Evolutionary conservation across 495 filamentous ascomycete species (phyloP).

Genomic region (Talaromyces thailandensis): DNA sequence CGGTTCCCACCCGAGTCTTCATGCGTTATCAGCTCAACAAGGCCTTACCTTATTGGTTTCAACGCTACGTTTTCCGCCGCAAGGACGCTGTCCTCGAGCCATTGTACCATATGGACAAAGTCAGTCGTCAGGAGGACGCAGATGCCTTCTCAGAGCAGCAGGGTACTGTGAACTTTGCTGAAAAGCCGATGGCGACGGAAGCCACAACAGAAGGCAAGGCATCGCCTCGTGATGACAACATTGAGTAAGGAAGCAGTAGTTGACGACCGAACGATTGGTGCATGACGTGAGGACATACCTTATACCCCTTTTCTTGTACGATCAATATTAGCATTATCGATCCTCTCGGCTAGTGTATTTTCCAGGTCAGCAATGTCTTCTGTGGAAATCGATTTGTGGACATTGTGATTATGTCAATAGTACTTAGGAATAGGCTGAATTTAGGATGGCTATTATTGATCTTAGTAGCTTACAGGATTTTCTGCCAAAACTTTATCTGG

Average conservation of each 20-base stretch:
- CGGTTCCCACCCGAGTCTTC: neutral
- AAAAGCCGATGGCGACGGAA: neutral
- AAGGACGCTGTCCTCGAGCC: neutral
- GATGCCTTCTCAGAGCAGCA: neutral
- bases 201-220: neutral
- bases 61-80: neutral
- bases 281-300: neutral
- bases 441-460: too few relatives aligned
- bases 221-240: too few relatives aligned
- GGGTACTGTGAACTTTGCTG: neutral
- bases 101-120: neutral
- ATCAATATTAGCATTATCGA: neutral
- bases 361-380: neutral
- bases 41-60: neutral
- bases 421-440: too few relatives aligned
- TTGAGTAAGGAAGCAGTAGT: neutral
- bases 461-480: too few relatives aligned
- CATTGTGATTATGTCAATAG: too few relatives aligned
- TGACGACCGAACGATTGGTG: neutral
- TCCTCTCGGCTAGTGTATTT: neutral
- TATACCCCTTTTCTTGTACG: neutral
- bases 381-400: neutral
- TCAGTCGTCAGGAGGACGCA: neutral
- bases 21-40: neutral
- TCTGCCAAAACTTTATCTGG: too few relatives aligned